Conservation (phyloP, 345 rosid species). For the Salix dunnii region DNA sequence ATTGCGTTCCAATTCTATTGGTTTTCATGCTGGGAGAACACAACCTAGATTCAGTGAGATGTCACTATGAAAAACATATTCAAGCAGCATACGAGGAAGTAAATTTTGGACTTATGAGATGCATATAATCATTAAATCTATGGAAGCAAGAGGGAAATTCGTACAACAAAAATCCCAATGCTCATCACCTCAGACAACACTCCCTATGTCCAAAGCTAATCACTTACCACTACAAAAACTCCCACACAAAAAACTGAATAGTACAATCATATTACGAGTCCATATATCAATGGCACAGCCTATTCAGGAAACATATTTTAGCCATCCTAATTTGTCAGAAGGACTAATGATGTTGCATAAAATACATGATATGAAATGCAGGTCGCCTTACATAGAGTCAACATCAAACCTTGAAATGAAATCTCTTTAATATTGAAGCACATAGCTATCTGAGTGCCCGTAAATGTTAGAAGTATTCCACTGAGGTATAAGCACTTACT, state of each 20-base stretch:
- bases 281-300: neutral
- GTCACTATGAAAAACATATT: neutral
- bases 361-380: neutral
- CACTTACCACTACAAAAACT: neutral
- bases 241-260: too few relatives aligned
- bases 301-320: neutral
- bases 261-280: neutral
- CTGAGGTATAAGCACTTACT: slow-evolving; percentile 50
- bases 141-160: too few relatives aligned
- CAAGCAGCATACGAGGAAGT: neutral
- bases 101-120: neutral
- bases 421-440: neutral
- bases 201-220: neutral
- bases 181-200: neutral
- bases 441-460: neutral
- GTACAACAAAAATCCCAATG: neutral
- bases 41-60: neutral
- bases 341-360: neutral
- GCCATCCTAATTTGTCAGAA: neutral
- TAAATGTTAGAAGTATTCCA: neutral
- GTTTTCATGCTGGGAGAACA: neutral
- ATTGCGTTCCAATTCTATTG: neutral
- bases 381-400: neutral
- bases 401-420: neutral
- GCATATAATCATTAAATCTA: too few relatives aligned